phyloP scores from a whole-genome alignment of 2,329 filamentous ascomycete species.

The Sphaerulina musiva region DNA sequence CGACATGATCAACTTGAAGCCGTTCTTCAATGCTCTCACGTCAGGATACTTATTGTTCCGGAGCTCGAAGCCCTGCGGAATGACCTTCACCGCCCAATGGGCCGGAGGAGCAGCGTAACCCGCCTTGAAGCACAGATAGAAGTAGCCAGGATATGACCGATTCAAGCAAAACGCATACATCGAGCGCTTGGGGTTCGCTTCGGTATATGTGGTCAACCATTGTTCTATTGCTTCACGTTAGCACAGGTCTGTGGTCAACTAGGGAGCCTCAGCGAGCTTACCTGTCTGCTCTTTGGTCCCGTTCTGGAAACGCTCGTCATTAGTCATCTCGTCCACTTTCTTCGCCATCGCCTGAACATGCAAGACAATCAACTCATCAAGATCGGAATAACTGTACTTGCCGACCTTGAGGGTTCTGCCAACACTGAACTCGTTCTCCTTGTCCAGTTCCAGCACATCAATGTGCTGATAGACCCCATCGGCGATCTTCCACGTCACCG shows the following conservation, averaged over 20 bases:
- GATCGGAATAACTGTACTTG: conserved; percentile 87
- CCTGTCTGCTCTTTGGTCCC: conserved; percentile 74
- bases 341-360: conserved; percentile 96
- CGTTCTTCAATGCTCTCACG: conserved; percentile 91
- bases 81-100: conserved; percentile 79
- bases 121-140: conserved; percentile 93
- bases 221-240: conserved; percentile 54
- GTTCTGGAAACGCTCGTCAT: conserved; percentile 87
- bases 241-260: background rate
- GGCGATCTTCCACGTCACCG: conserved; percentile 95
- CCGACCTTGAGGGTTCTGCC: conserved; percentile 79
- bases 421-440: conserved; percentile 93
- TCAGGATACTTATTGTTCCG: conserved; percentile 85
- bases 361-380: conserved; percentile 94
- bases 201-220: conserved; percentile 93
- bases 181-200: conserved; percentile 88
- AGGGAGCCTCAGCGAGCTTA: conserved; percentile 45
- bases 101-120: conserved; percentile 66
- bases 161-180: conserved; percentile 96
- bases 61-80: conserved; percentile 89
- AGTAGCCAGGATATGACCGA: conserved; percentile 85
- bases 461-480: conserved; percentile 97
- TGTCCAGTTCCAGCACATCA: conserved; percentile 92
- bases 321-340: conserved; percentile 94
- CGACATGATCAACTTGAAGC: conserved; percentile 70